Evolutionary conservation across 148 eudicot genomes (phyloP).

Genomic region (Camellia granthamiana): DNA sequence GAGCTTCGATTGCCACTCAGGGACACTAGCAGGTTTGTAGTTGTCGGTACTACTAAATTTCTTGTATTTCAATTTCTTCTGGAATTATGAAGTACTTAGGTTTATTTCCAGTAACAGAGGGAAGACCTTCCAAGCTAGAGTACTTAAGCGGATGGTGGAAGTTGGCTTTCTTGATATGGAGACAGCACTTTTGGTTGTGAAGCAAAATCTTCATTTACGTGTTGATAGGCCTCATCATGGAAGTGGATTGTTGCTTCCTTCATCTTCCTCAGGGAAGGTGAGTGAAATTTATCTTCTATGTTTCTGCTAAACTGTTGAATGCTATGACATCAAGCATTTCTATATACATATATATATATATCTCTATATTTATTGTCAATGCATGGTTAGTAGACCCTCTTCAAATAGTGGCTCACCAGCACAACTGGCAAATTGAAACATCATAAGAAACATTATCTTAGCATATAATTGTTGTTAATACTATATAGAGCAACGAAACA

Average conservation of each 20-base stretch:
- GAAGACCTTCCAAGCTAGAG: conserved; percentile 23
- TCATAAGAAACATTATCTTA: too few species aligned
- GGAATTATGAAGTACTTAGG: not conserved
- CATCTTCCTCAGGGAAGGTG: not conserved
- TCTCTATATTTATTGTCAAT: too few species aligned
- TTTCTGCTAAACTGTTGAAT: not conserved
- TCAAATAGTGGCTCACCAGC: too few species aligned
- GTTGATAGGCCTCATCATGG: not conserved
- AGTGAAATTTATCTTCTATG: not conserved
- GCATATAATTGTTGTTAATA: too few species aligned
- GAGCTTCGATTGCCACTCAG: conserved; percentile 20
- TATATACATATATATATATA: not conserved
- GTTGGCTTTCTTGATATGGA: conserved; percentile 19
- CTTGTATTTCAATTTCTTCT: not conserved
- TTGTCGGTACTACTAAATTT: not conserved
- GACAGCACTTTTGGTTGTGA: conserved; percentile 16
- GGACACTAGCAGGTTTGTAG: conserved; percentile 12
- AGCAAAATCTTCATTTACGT: conserved; percentile 2
- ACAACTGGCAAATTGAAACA: too few species aligned
- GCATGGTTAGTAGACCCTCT: too few species aligned
- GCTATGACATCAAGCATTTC: not conserved
- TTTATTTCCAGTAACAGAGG: conserved; percentile 7
- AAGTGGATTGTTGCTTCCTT: not conserved
- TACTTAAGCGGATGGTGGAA: conserved; percentile 20
- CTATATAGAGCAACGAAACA: too few species aligned